Base-by-base conservation (phyloP, 306 rosid species). In the Coriaria nepalensis region DNA sequence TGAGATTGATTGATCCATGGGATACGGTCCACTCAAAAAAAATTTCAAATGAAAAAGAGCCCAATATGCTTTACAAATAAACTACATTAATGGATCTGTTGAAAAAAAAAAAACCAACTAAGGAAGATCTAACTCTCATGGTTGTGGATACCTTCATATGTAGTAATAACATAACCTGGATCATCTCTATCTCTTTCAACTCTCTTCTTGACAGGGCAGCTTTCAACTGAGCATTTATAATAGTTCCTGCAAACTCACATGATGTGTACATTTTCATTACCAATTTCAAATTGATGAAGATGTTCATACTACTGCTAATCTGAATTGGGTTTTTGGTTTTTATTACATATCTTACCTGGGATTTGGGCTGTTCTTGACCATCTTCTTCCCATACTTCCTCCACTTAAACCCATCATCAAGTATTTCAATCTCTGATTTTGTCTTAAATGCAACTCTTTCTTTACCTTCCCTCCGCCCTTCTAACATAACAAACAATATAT, bases 341-440 rank as follows among this genome's bases (percentile, higher is more conserved):
- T 33, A 7, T 12, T 35, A 33, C 20, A 38, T 41, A 8, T 9
- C 35, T 40, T 75, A 88, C 96, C 93, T 88, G 7, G 95, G 97
- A 62, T 88, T 68, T 37, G 93, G 86, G 75, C 80, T 88, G 78
- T 84, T 81, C 69, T 88, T 88, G 12, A 83, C 97, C 86, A 61
- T 81, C 57, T 88, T 88, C 69, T 88, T 88, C 39, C 96, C 96
- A 33, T 88, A 88, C 70, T 88, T 88, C 61, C 95, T 78, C 96
- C 96, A 88, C 57, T 49, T 88, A 81, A 67, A 83, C 4, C 96
- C 93, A 63, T 88, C 95, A 6, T 88, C 86, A 12, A 88, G 48
- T 46, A 81, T 62, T 53, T 88, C 96, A 52, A 81, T 41, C 66
- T 78, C 88, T 49, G 96, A 72, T 77, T 61, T 62, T 10, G 83